phyloP scores from a whole-genome alignment of 1,284 basidiomycete genomes.

The Ceratobasidium sp. region DNA sequence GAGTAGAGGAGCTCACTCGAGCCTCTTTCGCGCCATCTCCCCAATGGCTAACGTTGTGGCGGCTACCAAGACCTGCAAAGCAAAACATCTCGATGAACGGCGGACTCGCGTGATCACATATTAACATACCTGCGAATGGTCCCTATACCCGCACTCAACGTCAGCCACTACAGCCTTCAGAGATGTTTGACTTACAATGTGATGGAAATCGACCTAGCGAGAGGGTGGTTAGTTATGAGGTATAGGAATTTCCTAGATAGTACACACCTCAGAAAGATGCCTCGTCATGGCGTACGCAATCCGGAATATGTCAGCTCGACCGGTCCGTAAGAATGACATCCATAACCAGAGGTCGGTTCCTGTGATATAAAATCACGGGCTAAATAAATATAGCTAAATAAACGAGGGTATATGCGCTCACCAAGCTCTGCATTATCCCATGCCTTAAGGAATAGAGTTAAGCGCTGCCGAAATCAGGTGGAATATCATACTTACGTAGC shows the following conservation, averaged over 20 bases:
- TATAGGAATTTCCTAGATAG: not conserved
- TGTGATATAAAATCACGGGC: slow-evolving; percentile 35
- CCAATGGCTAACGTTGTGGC: slow-evolving; percentile 64
- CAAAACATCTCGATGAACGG: not conserved
- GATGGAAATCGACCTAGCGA: slow-evolving; percentile 58
- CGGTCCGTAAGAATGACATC: slow-evolving; percentile 63
- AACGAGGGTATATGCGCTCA: not conserved
- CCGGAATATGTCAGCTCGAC: slow-evolving; percentile 61
- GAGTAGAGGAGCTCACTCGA: slow-evolving; percentile 58
- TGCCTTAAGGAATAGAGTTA: slow-evolving; percentile 25
- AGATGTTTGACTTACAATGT: slow-evolving; percentile 51
- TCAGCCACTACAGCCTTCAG: not conserved
- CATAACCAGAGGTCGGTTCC: slow-evolving; percentile 63
- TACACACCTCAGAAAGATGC: slow-evolving; percentile 58
- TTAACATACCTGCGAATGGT: slow-evolving; percentile 56
- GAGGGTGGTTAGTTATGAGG: not conserved
- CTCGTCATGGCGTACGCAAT: slow-evolving; percentile 61
- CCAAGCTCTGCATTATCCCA: slow-evolving; percentile 56
- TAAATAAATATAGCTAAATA: not conserved
- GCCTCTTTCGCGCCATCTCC: slow-evolving; percentile 64
- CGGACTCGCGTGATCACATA: not conserved
- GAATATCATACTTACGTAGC: slow-evolving; percentile 57
- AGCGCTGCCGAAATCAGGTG: not conserved
- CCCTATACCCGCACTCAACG: slow-evolving; percentile 49
- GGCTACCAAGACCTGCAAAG: slow-evolving; percentile 56